Conservation (phyloP, 2,329 filamentous ascomycete species). For the Colletotrichum lini region DNA sequence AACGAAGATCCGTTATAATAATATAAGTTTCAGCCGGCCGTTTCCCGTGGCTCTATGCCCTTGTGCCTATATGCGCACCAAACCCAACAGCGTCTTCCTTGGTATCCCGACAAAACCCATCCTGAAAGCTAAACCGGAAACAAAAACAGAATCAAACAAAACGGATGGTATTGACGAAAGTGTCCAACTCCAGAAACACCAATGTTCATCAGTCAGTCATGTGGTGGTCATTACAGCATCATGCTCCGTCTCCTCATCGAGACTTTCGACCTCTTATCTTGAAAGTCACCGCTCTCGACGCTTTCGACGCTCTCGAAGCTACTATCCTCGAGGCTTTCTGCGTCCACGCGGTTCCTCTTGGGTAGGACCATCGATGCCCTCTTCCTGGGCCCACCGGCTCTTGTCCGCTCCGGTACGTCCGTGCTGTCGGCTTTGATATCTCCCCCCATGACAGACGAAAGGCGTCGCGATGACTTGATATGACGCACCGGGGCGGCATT, state of each 20-base stretch:
- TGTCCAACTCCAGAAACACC: constrained; percentile 42
- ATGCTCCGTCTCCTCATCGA: constrained; percentile 68
- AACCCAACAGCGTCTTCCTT: constrained; percentile 15
- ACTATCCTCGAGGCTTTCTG: constrained; percentile 50
- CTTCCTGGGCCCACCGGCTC: constrained; percentile 51
- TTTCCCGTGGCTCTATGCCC: constrained; percentile 6
- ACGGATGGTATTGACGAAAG: constrained; percentile 36
- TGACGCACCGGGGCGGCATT: constrained; percentile 49
- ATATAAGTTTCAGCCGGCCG: constrained; percentile 32
- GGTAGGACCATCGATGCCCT: constrained; percentile 59
- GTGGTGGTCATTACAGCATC: constrained; percentile 65
- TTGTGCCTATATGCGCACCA: constrained; percentile 19
- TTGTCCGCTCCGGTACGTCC: constrained; percentile 47
- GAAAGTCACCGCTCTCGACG: constrained; percentile 18
- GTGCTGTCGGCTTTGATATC: constrained; percentile 51
- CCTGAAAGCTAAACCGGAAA: constrained; percentile 22
- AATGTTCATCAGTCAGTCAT: constrained; percentile 28
- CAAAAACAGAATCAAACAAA: constrained; percentile 22
- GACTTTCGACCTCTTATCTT: constrained; percentile 45
- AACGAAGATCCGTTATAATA: constrained; percentile 41
- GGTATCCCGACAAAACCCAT: constrained; percentile 30
- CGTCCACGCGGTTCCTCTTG: constrained; percentile 51
- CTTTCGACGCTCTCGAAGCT: constrained; percentile 45
- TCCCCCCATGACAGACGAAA: constrained; percentile 56
- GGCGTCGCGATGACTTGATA: constrained; percentile 54